Conservation (phyloP, 1,284 basidiomycete genomes). For the Cystobasidium sp. region DNA sequence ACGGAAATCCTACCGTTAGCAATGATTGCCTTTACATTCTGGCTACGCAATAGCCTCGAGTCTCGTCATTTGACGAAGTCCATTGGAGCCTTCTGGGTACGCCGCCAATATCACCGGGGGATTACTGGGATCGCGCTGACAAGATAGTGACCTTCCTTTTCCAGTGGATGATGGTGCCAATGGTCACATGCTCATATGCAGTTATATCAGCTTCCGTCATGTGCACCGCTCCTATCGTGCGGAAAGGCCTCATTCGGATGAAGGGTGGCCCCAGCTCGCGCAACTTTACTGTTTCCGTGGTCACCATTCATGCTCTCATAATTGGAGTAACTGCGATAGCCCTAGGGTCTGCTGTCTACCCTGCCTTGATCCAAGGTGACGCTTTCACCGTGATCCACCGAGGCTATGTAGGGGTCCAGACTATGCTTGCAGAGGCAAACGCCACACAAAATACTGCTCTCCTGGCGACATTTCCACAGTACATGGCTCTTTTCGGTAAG, state of each 20-base stretch:
- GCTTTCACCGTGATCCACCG: not conserved
- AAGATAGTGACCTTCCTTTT: not conserved
- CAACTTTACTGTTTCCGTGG: not conserved
- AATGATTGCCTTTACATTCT: constrained; percentile 2
- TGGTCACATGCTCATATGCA: constrained; percentile 4
- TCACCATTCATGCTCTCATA: not conserved
- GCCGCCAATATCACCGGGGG: not conserved
- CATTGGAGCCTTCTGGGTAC: constrained; percentile 2
- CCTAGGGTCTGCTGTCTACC: not conserved
- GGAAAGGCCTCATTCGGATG: constrained; percentile 6
- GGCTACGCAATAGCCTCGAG: not conserved
- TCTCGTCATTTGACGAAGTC: not conserved
- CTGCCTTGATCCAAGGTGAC: not conserved
- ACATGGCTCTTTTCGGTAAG: not conserved
- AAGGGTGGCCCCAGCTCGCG: not conserved
- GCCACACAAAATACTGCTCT: not conserved
- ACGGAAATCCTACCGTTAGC: not conserved
- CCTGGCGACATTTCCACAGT: not conserved
- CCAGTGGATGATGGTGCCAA: not conserved
- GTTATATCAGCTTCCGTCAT: constrained; percentile 12
- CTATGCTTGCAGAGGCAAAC: not conserved
- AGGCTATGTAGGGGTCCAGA: not conserved
- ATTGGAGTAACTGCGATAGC: not conserved
- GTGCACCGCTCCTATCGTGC: constrained; percentile 7
- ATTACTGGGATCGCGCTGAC: not conserved